Evolutionary conservation across 208 protist species (phyloP).

Genomic region (Sergeia podlipaevii): DNA sequence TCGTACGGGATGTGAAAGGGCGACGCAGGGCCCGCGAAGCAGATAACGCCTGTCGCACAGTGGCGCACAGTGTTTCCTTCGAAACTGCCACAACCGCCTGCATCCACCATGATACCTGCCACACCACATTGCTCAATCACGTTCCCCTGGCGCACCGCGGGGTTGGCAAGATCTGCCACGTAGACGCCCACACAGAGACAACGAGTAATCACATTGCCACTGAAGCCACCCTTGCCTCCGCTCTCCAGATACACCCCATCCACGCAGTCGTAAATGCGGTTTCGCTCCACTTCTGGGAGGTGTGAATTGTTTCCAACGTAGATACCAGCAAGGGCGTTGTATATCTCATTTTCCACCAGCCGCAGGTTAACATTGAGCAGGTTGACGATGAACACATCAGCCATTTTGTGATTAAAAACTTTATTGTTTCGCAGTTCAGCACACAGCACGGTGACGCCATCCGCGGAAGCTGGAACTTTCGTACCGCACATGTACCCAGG

Average conservation of each 20-base stretch:
- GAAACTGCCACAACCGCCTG: constrained; percentile 39
- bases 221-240: constrained; percentile 49
- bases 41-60: constrained; percentile 58
- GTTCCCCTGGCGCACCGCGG: constrained; percentile 45
- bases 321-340: constrained; percentile 59
- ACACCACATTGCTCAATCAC: constrained; percentile 58
- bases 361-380: constrained; percentile 17
- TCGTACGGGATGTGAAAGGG: constrained; percentile 36
- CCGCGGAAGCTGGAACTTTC: too few relatives aligned
- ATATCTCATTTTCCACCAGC: constrained; percentile 54
- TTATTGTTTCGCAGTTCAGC: constrained; percentile 33
- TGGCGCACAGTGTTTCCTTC: constrained; percentile 22
- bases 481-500: too few relatives aligned
- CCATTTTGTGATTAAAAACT: constrained; percentile 48
- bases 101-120: constrained; percentile 66
- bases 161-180: constrained; percentile 43
- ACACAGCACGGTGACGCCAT: not conserved
- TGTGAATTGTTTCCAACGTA: constrained; percentile 48
- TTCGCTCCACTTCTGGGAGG: constrained; percentile 31
- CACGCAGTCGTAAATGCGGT: constrained; percentile 61
- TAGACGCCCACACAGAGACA: constrained; percentile 69
- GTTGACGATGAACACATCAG: constrained; percentile 54
- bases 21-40: constrained; percentile 47
- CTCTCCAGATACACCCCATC: constrained; percentile 62
- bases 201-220: constrained; percentile 53